Conservation (phyloP, 805 yeast genomes). For the Pichia eremophila region DNA sequence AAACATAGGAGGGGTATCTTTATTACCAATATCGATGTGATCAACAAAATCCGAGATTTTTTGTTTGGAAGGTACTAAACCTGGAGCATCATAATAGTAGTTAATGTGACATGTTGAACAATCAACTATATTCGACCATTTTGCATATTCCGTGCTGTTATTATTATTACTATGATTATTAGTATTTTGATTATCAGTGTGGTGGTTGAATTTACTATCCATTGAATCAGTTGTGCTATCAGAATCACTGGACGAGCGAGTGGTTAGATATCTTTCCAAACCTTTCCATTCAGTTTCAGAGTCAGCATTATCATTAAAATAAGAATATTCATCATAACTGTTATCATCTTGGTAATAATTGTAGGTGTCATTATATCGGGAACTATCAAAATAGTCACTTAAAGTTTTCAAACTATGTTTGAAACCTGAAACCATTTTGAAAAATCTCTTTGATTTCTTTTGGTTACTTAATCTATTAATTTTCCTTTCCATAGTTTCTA, state of each 20-base stretch:
- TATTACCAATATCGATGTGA: constrained; percentile 50
- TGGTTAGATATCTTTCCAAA: constrained; percentile 52
- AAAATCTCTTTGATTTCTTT: neutral
- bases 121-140: constrained; percentile 59
- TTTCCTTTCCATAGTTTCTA: constrained; percentile 4
- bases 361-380: too few species aligned
- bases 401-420: neutral
- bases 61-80: constrained; percentile 38
- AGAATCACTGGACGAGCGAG: constrained; percentile 5
- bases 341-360: neutral
- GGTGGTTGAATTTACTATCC: neutral
- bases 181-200: neutral
- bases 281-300: constrained; percentile 59
- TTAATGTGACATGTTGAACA: constrained; percentile 44
- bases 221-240: neutral
- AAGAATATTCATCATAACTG: neutral
- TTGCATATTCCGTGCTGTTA: constrained; percentile 63
- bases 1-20: constrained; percentile 47
- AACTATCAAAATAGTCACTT: neutral
- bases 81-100: constrained; percentile 69
- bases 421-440: constrained; percentile 3
- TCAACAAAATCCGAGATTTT: constrained; percentile 25
- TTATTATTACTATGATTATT: too few species aligned
- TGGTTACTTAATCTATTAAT: neutral
- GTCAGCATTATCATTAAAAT: neutral